These are phyloP conservation scores for Acanthochlamys bracteata DNA, from an alignment of 106 monocot species.

Conservation along the genomic window DNA sequence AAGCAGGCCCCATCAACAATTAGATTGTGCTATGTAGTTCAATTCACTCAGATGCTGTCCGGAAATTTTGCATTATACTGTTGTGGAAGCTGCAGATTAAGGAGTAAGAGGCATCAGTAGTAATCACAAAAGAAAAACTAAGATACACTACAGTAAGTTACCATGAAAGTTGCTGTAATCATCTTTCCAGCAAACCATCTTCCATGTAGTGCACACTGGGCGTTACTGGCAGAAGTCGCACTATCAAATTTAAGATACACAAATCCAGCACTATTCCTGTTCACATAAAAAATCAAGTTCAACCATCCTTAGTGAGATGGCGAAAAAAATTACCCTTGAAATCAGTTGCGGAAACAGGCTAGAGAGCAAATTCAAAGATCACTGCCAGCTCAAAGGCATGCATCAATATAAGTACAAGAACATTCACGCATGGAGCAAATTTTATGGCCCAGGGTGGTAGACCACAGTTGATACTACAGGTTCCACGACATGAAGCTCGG, in stretches of 20 bases:
- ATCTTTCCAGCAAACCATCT: constrained; percentile 99
- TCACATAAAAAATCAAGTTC: not conserved
- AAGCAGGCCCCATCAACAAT: no score
- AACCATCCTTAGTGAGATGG: no score
- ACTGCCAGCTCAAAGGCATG: no score
- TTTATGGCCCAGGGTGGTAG: no score
- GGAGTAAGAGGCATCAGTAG: not conserved
- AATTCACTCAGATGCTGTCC: constrained; percentile 10
- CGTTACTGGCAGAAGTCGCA: constrained; percentile 37
- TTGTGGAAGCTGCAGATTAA: constrained; percentile 33
- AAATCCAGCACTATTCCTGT: constrained; percentile 70
- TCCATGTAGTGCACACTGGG: constrained; percentile 80
- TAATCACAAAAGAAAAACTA: not conserved
- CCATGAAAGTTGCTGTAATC: constrained; percentile 95
- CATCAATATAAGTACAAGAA: no score
- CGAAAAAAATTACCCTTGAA: no score
- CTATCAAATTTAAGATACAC: constrained; percentile 78
- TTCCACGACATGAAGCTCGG: no score
- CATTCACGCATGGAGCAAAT: no score
- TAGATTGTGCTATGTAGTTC: not conserved
- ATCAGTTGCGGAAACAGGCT: no score
- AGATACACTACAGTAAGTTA: constrained; percentile 11
- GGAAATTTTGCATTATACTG: constrained; percentile 71
- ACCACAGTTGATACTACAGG: no score
- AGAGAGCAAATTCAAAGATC: no score